Base-by-base conservation (phyloP, 495 filamentous ascomycete species). In the Glutinoglossum americanum region DNA sequence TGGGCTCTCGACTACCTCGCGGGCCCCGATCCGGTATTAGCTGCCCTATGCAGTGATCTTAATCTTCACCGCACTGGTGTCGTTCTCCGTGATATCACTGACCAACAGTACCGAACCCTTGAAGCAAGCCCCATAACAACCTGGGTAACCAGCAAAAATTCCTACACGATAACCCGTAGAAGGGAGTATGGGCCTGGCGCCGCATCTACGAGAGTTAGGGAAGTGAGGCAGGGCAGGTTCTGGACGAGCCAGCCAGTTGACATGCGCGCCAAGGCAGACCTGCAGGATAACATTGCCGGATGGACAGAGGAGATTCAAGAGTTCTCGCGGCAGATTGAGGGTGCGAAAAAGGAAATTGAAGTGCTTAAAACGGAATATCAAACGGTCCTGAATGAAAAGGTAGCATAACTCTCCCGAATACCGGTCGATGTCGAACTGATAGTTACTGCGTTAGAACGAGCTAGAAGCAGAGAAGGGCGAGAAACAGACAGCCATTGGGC, bases 211-310 rank as follows among this genome's bases (percentile, higher is more conserved):
- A 68, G 68, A 9, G 78, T 82, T 0, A 73, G 67, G 47, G 65
- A 67, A 51, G 58, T 94, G 1, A 69, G 61, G 11, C 66, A 62
- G 35, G 86, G 84, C 3, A 65, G 64, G 15, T 72, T 76, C 56
- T 96, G 88, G 84, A 87, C 83, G 2, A 77, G 87, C 59, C 80
- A 86, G 62, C 83, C 86, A 3, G 76, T 87, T 13, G 83, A 92
- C 65, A 62, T 63, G 0, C 69, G 74, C 28, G 74, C 77, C 55
- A 87, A 83, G 63, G 64, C 68, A 13, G 72, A 73, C 45, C 27
- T 80, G 23, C 64, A 71, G 55, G 63, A 66, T 32, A 70, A 67
- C 0, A 75, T 80, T 30, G 49, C 63, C 0, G 55, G 72, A 3
- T 67, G 75, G 45, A 71, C 70, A 11, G 58, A 63, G 5, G 65